Evolutionary conservation across 768 basidiomycete species (phyloP), one percentile per base, ranked within the genome.

Genomic region (Russula sp.): DNA sequence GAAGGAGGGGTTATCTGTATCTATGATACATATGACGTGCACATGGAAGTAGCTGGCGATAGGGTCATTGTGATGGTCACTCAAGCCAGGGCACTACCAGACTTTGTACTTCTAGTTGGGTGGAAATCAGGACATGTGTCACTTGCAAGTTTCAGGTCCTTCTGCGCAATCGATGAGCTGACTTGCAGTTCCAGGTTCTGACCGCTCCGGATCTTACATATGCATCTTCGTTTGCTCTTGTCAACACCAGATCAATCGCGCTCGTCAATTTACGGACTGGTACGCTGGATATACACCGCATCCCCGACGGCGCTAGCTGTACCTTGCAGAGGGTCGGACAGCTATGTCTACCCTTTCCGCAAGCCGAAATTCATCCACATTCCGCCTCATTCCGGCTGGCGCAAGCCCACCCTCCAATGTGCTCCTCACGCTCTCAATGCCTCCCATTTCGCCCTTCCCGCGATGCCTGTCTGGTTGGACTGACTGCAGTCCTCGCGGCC

Each of bases 181-280:
- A 59, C 27, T 0, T 32, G 1, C 8, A 11, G 8, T 39, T 16
- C 42, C 22, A 64, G 63, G 42, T 64, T 27, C 42, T 64, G 34
- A 60, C 54, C 16, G 54, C 49, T 9, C 63, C 63, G 6, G 63
- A 64, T n/a, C 59, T 64, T 48, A 64, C 54, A 48, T 64, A 60
- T 45, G 54, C 63, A 31, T 31, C 63, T 18, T 56, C 63, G n/a
- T 64, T 64, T 60, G 48, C 49, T 37, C 63, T 64, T n/a, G 20
- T 64, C 48, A 22, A 64, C 48, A n/a, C 48, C 10, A 48, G 42
- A 42, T 20, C 32, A 55, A 40, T 64, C 31, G 48, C 40, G 42
- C 59, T 64, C 34, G 34, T 60, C 48, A 64, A 64, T 47, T 16
- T 64, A 37, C 63, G 39, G 32, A 47, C 34, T 4, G 55, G 55